Evolutionary conservation across 2,329 filamentous ascomycete species (phyloP).

Genomic region (Septoria petroselini): DNA sequence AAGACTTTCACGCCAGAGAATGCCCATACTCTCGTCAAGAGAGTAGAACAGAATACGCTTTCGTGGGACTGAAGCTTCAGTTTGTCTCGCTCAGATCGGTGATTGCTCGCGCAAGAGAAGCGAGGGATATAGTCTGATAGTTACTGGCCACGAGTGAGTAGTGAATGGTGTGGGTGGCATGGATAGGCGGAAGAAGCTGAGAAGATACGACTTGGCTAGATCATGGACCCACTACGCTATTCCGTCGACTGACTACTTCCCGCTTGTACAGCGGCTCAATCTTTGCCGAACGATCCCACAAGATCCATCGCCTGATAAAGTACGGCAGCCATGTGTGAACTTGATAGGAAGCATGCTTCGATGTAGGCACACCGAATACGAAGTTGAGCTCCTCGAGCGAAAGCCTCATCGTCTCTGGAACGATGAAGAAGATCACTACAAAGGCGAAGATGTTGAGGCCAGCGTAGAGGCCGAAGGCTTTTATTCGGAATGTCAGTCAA

Average conservation of each 20-base stretch:
- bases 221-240: not conserved
- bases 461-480: slow-evolving; percentile 62
- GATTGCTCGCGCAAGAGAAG: too few relatives aligned
- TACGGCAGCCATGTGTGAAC: slow-evolving; percentile 11
- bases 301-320: slow-evolving; percentile 11
- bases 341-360: slow-evolving; percentile 14
- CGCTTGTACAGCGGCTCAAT: slow-evolving; percentile 12
- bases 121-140: too few relatives aligned
- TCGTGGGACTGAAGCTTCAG: too few relatives aligned
- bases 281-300: slow-evolving; percentile 6
- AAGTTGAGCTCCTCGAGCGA: slow-evolving; percentile 49
- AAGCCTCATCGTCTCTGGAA: slow-evolving; percentile 47
- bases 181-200: too few relatives aligned
- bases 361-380: slow-evolving; percentile 39
- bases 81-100: too few relatives aligned
- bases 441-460: slow-evolving; percentile 58
- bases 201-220: too few relatives aligned
- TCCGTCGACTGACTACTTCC: not conserved
- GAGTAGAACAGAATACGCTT: too few relatives aligned
- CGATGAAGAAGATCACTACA: slow-evolving; percentile 61
- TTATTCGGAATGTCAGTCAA: not conserved
- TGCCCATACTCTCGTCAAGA: too few relatives aligned
- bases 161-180: too few relatives aligned
- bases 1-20: too few relatives aligned
- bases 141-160: too few relatives aligned